Base-by-base conservation (phyloP, 148 eudicot species). In the Fagopyrum esculentum region DNA sequence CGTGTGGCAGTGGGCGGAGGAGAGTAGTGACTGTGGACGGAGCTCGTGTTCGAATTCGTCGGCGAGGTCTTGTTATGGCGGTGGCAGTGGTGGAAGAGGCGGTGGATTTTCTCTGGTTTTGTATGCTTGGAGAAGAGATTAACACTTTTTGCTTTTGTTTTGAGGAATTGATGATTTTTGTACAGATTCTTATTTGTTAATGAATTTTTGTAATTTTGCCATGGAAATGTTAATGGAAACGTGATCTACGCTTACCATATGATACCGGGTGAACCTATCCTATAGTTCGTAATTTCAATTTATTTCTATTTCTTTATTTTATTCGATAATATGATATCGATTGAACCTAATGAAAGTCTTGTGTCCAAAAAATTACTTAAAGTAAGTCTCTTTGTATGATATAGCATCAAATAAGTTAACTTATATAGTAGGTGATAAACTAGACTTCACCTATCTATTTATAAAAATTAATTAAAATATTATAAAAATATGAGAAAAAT, bases 1-100 rank as follows among this genome's bases (percentile, higher is more conserved):
- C 52, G 92, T 88, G 72, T 17, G 82, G 84, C 92, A 86, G 8
- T 88, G 92, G 92, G 92, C 92, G 10, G 92, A 88, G 71, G 92
- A 88, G 80, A 88, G 83, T 56, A 88, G 92, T 45, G 90, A 88
- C 16, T 81, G 92, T 69, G 87, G 88, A 6, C 56, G 88, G 71
- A 88, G 92, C 45, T 88, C 86, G 19, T 78, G 85, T 52, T 88
- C 91, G 10, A 66, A 66, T 22, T 87, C 87, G 4, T 88, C 86
- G 1, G 74, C 85, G 12, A 81, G 82, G 84, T 85, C 91, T 66
- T 66, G 71, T 66, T 66, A 66, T 5, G 47, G 47, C 9, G 69
- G 69, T 10, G 6, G 69, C 1, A 4, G 40, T 11, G 64, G 35
- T 9, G 59, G 85, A 57, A 84, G 85, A 40, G 78, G 75, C 22